Conservation (phyloP, 2,329 filamentous ascomycete genomes). For the Setomelanomma holmii region DNA sequence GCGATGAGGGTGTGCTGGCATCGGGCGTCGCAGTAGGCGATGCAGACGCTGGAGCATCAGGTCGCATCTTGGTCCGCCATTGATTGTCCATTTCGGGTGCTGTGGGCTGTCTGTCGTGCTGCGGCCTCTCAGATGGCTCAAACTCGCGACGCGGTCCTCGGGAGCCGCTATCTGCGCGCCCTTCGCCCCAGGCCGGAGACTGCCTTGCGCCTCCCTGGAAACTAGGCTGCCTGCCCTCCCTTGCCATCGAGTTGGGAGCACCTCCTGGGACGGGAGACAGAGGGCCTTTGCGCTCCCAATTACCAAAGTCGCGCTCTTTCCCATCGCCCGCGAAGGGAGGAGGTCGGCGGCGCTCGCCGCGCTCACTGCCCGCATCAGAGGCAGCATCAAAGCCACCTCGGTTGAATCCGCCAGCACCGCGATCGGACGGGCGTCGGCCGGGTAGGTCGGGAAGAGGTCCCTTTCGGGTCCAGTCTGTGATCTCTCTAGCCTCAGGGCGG, state of each 20-base stretch:
- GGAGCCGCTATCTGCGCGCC: slow-evolving; percentile 74
- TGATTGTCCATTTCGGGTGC: slow-evolving; percentile 92
- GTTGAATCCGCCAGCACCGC: slow-evolving; percentile 43
- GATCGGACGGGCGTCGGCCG: slow-evolving; percentile 60
- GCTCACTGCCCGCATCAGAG: slow-evolving; percentile 65
- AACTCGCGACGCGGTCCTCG: slow-evolving; percentile 80
- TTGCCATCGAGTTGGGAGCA: slow-evolving; percentile 30
- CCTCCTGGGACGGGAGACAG: slow-evolving; percentile 71
- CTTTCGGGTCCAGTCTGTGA: slow-evolving; percentile 91
- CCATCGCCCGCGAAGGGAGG: slow-evolving; percentile 73
- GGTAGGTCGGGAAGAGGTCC: slow-evolving; percentile 83
- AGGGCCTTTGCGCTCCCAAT: slow-evolving; percentile 95
- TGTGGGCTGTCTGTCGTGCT: slow-evolving; percentile 74
- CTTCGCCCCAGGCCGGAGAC: slow-evolving; percentile 79
- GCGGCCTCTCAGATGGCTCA: slow-evolving; percentile 59
- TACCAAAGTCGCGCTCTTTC: slow-evolving; percentile 79
- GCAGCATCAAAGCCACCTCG: slow-evolving; percentile 57
- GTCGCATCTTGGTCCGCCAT: slow-evolving; percentile 91
- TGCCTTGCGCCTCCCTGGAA: slow-evolving; percentile 50
- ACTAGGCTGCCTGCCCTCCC: slow-evolving; percentile 66
- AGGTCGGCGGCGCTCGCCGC: slow-evolving; percentile 70
- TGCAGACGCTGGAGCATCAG: slow-evolving; percentile 68
- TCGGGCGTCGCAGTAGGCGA: slow-evolving; percentile 74
- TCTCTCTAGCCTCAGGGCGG: slow-evolving; percentile 78
- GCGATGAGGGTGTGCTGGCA: slow-evolving; percentile 76